Conservation (phyloP, 2,329 filamentous ascomycete species). For the Clonostachys rosea region DNA sequence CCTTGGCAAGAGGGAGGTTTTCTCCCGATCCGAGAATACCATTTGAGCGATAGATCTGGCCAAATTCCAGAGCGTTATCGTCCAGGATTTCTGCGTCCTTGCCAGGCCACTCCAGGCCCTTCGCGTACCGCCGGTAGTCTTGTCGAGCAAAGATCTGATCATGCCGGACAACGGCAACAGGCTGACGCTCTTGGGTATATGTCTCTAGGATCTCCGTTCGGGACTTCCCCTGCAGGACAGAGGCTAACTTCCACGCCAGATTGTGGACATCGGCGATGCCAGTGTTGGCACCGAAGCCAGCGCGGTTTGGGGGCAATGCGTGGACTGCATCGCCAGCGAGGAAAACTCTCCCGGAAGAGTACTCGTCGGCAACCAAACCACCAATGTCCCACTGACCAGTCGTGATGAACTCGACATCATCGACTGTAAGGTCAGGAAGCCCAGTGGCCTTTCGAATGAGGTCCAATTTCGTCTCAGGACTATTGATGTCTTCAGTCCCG, state of each 20-base stretch:
- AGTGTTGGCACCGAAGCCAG: conserved; percentile 23
- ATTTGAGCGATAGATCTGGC: neutral
- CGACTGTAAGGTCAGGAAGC: conserved; percentile 3
- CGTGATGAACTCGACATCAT: conserved; percentile 9
- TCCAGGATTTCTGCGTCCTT: neutral
- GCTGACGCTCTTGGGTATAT: conserved; percentile 29
- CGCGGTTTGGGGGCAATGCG: conserved; percentile 25
- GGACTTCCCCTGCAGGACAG: conserved; percentile 17
- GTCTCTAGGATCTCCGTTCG: conserved; percentile 20
- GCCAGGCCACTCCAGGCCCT: conserved; percentile 4
- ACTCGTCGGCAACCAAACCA: conserved; percentile 15
- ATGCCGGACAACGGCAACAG: conserved; percentile 18
- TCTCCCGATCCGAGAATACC: neutral
- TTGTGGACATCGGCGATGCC: conserved; percentile 32
- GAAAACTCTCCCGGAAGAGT: conserved; percentile 19
- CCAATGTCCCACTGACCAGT: conserved; percentile 13
- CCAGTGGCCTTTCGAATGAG: neutral
- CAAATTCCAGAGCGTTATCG: neutral
- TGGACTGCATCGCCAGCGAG: conserved; percentile 24
- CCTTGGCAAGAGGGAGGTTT: conserved; percentile 4
- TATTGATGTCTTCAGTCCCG: neutral
- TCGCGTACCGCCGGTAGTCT: conserved; percentile 7
- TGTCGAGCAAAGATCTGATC: conserved; percentile 14
- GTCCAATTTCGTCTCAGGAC: neutral
- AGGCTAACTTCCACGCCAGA: conserved; percentile 34